These are phyloP conservation scores for Austropuccinia psidii DNA, from an alignment of 1,284 basidiomycete species.

Conservation along the genomic window DNA sequence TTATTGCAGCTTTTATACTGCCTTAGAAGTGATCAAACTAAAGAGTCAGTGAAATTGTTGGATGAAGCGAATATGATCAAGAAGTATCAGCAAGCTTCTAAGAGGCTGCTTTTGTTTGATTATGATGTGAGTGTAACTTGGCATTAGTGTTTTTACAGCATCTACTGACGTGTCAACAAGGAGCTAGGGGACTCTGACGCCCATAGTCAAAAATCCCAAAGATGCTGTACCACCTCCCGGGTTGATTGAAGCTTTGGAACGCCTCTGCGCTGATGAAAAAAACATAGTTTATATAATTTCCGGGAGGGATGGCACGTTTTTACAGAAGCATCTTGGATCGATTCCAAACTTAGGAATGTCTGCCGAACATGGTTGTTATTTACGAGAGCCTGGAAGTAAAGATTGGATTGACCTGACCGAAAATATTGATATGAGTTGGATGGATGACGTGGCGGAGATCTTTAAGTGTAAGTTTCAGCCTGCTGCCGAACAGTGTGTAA, in stretches of 20 bases:
- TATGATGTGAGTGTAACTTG: conserved; percentile 71
- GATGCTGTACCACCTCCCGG: conserved; percentile 73
- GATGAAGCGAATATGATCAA: conserved; percentile 59
- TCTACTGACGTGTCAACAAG: too few relatives aligned
- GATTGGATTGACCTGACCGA: conserved; percentile 84
- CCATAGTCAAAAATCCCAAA: conserved; percentile 88
- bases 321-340: conserved; percentile 84
- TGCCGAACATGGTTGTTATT: conserved; percentile 93
- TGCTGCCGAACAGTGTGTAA: too few relatives aligned
- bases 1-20: conserved; percentile 80
- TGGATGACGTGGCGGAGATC: conserved; percentile 86
- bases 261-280: conserved; percentile 66
- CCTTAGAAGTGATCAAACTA: conserved; percentile 69
- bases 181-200: conserved; percentile 90
- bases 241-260: conserved; percentile 66
- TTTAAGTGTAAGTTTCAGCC: conserved; percentile 86
- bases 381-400: conserved; percentile 57
- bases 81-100: conserved; percentile 65
- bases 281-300: conserved; percentile 97
- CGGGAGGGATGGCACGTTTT: conserved; percentile 86
- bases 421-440: conserved; percentile 94
- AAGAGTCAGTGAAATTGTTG: conserved; percentile 77
- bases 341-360: conserved; percentile 76
- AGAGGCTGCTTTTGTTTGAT: conserved; percentile 87
- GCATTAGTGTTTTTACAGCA: too few relatives aligned